Evolutionary conservation across 2,329 filamentous ascomycete species (phyloP), one percentile per base, ranked within the genome.

Genomic region (Aspergillus sp.): DNA sequence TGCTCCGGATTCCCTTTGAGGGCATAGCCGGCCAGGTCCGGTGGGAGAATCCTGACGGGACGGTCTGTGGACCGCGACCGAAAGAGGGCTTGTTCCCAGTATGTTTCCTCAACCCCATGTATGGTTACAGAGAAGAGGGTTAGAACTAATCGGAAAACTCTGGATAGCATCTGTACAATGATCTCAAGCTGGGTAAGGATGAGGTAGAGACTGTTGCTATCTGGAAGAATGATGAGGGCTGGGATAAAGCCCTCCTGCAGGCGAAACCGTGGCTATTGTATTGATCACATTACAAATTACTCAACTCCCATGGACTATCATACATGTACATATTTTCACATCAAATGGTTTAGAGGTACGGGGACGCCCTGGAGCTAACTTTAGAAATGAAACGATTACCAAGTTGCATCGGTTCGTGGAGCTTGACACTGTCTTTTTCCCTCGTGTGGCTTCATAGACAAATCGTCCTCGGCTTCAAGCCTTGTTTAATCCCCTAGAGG

Each of bases 81-180:
- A 68, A 67, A 15, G 75, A 77, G 61, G 76, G 76, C 8, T 66
- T 78, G 60, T 78, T 78, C 62, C 76, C 76, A 21, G 75, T 77
- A 64, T 66, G 74, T 66, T n/a, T 23, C 1, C 10, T 32, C 36
- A 17, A 2, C 7, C 8, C 32, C 44, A 19, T 19, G 25, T n/a
- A 15, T 10, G n/a, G 13, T 4, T 49, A 19, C 27, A 17, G 2
- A 11, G 15, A 17, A 8, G 47, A 17, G 2, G 7, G 1, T 32
- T 2, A 2, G 7, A 8, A 11, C 47, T 50, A 17, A 50, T 17
- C 7, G 13, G 4, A 36, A 11, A 13, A 5, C 10, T 50, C 8
- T 30, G 47, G 5, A 27, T 42, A 77, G 75, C 75, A 77, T 62
- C 65, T 77, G 13, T 77, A 77, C 50, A 77, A 77, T 50, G 74